phyloP scores from a whole-genome alignment of 352 stramenopile species.

The Phytophthora pisi region DNA sequence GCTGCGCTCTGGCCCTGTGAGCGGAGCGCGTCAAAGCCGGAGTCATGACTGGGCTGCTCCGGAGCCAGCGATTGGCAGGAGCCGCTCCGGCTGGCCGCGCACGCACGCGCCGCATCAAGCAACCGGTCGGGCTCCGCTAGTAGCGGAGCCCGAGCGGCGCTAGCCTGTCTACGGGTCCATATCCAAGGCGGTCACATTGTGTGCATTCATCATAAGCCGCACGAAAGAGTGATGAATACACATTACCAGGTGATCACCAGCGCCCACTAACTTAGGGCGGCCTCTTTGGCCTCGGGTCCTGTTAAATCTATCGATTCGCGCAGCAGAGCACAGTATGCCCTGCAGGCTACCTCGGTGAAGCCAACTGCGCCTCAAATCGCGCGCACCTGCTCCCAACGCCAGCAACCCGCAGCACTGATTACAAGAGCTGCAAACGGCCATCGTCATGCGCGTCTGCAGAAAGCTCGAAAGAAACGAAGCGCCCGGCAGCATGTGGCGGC shows the following conservation, averaged over 20 bases:
- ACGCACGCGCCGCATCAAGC: slow-evolving; percentile 2
- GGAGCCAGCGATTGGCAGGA: not conserved
- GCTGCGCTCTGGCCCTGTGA: not conserved
- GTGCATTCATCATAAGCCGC: not conserved
- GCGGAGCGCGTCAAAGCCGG: not conserved
- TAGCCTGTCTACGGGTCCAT: slow-evolving; percentile 2
- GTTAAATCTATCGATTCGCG: not conserved
- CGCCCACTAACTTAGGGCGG: not conserved
- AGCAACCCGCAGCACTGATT: slow-evolving; percentile 5
- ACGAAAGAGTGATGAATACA: not conserved
- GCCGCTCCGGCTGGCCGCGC: not conserved
- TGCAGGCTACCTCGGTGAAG: not conserved
- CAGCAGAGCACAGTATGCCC: not conserved
- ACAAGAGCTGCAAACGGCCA: not conserved
- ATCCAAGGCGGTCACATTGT: not conserved
- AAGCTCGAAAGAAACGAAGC: not conserved
- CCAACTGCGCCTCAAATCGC: not conserved
- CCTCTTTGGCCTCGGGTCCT: not conserved
- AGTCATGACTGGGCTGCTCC: not conserved
- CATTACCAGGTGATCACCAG: not conserved
- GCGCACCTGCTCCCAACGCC: not conserved
- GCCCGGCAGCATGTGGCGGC: not conserved
- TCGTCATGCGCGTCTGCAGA: not conserved
- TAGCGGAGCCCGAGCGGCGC: too few species aligned
- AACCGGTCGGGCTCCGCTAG: not conserved